Base-by-base conservation (phyloP, 2,329 filamentous ascomycete genomes). In the Aspergillus novofumigatus region DNA sequence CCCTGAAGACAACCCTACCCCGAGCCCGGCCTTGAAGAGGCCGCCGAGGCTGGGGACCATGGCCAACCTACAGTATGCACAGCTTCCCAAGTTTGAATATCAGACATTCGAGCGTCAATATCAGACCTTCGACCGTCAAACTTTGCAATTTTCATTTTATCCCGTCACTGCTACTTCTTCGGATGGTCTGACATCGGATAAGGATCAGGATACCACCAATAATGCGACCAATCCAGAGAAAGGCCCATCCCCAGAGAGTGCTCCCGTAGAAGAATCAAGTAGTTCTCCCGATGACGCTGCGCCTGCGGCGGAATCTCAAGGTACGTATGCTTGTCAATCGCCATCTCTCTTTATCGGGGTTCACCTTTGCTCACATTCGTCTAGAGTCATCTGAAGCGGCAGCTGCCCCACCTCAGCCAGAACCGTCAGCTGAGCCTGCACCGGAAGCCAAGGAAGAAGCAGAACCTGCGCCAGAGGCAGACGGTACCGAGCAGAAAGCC, bases 91-190 rank as follows among this genome's bases (percentile, higher is more conserved):
- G 56, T 78, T 71, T 69, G 60, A 73, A 62, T 79, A 78, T 69
- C 74, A 77, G 65, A 70, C 66, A 54, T 70, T 74, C 66, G 69
- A 75, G 62, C 63, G 65, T 71, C 69, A 72, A 61, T 78, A 77
- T 67, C 75, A 77, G 68, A 74, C 73, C 51, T 77, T 72, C 68
- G 75, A 78, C 66, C 70, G 59, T 67, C 61, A 69, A 60, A 74
- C 74, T 62, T 61, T 69, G 54, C 59, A 67, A 64, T 76, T 69
- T 60, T 70, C 68, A 64, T 70, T 64, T 62, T 70, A 75, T 65
- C 69, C 72, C 65, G 69, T 76, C 57, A 56, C 61, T 63, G 58
- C 65, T 66, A 55, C 66, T 59, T 64, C 64, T 66, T 60, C 67
- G 60, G 65, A 67, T 62, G 48, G 56, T 68, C 67, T 72, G 70